Evolutionary conservation across 495 filamentous ascomycete genomes (phyloP).

Genomic region (Penicillium cinerascens): DNA sequence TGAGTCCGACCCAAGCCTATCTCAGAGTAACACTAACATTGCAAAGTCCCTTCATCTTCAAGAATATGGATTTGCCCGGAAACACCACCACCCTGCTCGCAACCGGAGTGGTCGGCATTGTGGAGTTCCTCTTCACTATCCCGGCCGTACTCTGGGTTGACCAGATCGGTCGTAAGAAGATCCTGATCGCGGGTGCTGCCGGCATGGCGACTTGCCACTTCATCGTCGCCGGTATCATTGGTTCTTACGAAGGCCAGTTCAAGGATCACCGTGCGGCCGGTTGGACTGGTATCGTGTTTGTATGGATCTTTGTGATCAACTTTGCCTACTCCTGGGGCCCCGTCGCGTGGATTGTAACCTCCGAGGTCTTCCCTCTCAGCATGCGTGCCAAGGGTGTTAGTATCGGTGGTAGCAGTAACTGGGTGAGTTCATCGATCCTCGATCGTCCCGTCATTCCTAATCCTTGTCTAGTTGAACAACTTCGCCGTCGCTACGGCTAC

Average conservation of each 20-base stretch:
- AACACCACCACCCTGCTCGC: conserved; percentile 64
- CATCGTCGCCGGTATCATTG: conserved; percentile 43
- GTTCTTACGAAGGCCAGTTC: conserved; percentile 31
- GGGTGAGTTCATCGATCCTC: conserved; percentile 22
- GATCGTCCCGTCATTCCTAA: background rate
- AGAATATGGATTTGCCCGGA: conserved; percentile 29
- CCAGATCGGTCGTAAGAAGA: conserved; percentile 65
- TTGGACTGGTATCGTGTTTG: conserved; percentile 43
- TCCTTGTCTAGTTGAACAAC: conserved; percentile 43
- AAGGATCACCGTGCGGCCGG: conserved; percentile 25
- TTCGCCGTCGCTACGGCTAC: conserved; percentile 43
- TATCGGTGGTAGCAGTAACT: conserved; percentile 41
- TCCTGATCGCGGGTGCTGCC: conserved; percentile 69
- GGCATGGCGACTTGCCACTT: conserved; percentile 64
- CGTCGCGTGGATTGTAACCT: conserved; percentile 43
- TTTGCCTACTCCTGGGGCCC: conserved; percentile 46
- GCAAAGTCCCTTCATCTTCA: conserved; percentile 35
- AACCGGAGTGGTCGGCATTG: conserved; percentile 69
- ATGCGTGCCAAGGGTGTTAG: conserved; percentile 47
- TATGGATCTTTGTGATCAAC: conserved; percentile 44
- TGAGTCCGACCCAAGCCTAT: background rate
- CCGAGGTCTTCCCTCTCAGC: conserved; percentile 45
- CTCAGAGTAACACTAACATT: conserved; percentile 8
- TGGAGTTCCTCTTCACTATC: conserved; percentile 70
- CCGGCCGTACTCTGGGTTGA: conserved; percentile 73